phyloP scores from a whole-genome alignment of 306 rosid genomes.

The Gillenia trifoliata region DNA sequence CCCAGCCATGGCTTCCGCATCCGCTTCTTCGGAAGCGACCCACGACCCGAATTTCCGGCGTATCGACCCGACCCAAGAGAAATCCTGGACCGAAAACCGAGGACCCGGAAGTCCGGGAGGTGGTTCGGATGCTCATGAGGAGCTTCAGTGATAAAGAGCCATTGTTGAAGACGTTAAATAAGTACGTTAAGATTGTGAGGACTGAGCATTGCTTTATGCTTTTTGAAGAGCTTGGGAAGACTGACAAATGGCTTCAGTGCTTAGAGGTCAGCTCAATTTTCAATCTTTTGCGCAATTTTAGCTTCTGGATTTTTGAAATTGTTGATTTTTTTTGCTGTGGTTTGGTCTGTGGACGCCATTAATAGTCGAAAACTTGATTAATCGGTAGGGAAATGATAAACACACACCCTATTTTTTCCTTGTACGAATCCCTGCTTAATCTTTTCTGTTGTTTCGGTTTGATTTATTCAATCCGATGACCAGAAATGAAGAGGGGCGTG shows the following conservation, averaged over 20 bases:
- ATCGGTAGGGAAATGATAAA: too few relatives aligned
- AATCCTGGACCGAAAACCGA: constrained; percentile 20
- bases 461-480: too few relatives aligned
- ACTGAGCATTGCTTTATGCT: constrained; percentile 86
- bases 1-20: constrained; percentile 29
- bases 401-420: too few relatives aligned
- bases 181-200: constrained; percentile 61
- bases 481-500: too few relatives aligned
- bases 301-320: neutral
- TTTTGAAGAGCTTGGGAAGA: constrained; percentile 72
- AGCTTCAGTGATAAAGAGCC: constrained; percentile 72
- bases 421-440: too few relatives aligned
- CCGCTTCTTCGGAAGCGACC: constrained; percentile 1
- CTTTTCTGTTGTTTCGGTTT: too few relatives aligned
- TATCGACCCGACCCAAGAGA: constrained; percentile 33
- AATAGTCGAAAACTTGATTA: neutral
- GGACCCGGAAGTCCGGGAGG: constrained; percentile 52
- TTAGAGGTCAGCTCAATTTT: constrained; percentile 59
- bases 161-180: constrained; percentile 56
- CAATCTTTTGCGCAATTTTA: neutral
- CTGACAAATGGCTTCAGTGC: constrained; percentile 83
- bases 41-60: constrained; percentile 34
- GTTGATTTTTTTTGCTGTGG: neutral
- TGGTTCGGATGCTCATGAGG: constrained; percentile 51
- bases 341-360: neutral